These are phyloP conservation scores for Ziziphus jujuba DNA, from an alignment of 306 rosid genomes.

Conservation along the genomic window DNA sequence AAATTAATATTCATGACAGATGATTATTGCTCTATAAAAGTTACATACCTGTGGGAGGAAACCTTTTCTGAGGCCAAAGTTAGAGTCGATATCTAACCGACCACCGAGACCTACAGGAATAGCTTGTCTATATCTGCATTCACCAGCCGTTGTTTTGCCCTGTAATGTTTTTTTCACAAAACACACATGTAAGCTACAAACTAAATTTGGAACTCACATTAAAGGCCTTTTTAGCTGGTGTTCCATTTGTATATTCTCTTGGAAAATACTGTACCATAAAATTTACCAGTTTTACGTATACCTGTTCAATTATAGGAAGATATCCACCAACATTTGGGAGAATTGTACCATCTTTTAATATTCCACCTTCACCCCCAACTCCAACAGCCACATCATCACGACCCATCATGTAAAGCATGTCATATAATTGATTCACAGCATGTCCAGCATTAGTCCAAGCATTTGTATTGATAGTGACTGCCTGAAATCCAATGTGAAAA, in stretches of 20 bases:
- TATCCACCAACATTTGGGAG: conserved; percentile 89
- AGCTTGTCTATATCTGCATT: conserved; percentile 87
- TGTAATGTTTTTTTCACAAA: conserved; percentile 18
- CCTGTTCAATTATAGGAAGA: conserved; percentile 92
- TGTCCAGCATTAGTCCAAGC: conserved; percentile 89
- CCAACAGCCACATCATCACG: conserved; percentile 86
- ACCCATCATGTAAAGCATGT: conserved; percentile 86
- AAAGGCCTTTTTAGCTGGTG: no score
- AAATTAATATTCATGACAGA: not conserved
- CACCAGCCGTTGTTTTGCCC: conserved; percentile 77
- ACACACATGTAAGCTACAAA: not conserved
- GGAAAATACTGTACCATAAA: not conserved
- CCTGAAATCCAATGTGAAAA: conserved; percentile 35
- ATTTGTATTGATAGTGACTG: conserved; percentile 66
- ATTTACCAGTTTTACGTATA: conserved; percentile 16
- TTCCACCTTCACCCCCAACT: conserved; percentile 93
- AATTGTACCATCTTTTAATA: conserved; percentile 66
- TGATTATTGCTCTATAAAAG: not conserved
- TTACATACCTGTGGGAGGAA: conserved; percentile 83
- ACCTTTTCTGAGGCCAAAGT: conserved; percentile 72
- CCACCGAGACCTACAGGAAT: conserved; percentile 77
- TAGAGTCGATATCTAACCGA: conserved; percentile 64
- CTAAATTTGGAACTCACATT: no score
- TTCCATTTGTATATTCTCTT: not conserved
- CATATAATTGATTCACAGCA: conserved; percentile 88